phyloP scores from a whole-genome alignment of 1,139 yeast genomes.

The Entelexis sorbosivorans region DNA sequence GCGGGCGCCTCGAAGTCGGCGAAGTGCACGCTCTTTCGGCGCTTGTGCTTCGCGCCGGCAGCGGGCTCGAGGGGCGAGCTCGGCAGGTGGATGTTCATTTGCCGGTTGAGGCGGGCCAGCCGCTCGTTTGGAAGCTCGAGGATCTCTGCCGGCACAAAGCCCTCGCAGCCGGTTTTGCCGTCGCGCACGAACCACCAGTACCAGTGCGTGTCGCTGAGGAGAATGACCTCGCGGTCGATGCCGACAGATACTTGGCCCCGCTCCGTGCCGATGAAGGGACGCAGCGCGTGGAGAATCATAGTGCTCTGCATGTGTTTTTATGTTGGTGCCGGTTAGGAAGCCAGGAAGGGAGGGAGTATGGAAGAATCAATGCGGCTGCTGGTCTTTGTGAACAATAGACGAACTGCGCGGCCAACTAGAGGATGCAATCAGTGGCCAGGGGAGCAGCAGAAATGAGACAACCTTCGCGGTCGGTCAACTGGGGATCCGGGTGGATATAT shows the following conservation, averaged over 20 bases:
- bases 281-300: conserved; percentile 54
- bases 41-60: conserved; percentile 22
- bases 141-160: conserved; percentile 95
- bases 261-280: conserved; percentile 84
- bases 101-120: conserved; percentile 81
- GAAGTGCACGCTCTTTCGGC: not conserved
- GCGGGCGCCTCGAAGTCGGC: not conserved
- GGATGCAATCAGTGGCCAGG: too few relatives aligned
- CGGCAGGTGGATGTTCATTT: conserved; percentile 49
- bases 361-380: too few relatives aligned
- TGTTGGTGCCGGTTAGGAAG: too few relatives aligned
- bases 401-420: too few relatives aligned
- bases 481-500: not conserved
- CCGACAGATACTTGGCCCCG: conserved; percentile 78
- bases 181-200: conserved; percentile 94
- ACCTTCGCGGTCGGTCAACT: too few relatives aligned
- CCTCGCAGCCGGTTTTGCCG: conserved; percentile 48
- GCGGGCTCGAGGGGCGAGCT: conserved; percentile 35
- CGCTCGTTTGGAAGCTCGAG: conserved; percentile 86
- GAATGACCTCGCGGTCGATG: conserved; percentile 71
- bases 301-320: not conserved
- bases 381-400: too few relatives aligned
- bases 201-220: conserved; percentile 78
- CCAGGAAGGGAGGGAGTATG: too few relatives aligned
- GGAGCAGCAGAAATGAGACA: too few relatives aligned